A percentile compares a stretch with the other conserved stretches of the same genome.
These are phyloP conservation scores for Magnusiomyces clavatus DNA, from an alignment of 1,139 yeast genomes.

Conservation along the genomic window DNA sequence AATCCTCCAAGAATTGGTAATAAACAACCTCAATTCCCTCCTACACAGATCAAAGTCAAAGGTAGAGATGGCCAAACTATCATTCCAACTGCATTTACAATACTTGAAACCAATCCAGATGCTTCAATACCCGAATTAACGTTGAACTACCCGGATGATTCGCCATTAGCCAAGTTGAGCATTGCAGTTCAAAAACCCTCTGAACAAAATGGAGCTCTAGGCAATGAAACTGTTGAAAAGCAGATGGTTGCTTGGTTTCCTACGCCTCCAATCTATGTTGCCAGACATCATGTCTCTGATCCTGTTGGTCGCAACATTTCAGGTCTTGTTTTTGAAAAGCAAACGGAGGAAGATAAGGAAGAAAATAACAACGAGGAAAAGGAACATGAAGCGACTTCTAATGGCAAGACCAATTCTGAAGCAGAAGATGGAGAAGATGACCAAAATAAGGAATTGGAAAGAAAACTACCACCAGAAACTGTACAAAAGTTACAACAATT, in stretches of 20 bases:
- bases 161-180: conserved; percentile 7
- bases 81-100: conserved; percentile 2
- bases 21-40: conserved; percentile 5
- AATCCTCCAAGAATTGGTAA: neutral
- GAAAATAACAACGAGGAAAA: conserved; percentile 16
- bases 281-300: conserved; percentile 40
- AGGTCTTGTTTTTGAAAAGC: conserved; percentile 9
- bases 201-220: neutral
- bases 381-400: conserved; percentile 7
- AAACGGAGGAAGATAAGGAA: conserved; percentile 2
- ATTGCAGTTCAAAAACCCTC: conserved; percentile 9
- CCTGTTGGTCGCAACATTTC: conserved; percentile 18
- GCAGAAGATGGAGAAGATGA: conserved; percentile 11
- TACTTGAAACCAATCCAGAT: neutral
- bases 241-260: conserved; percentile 59
- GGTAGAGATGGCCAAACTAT: conserved; percentile 1
- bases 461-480: neutral
- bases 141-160: conserved; percentile 4
- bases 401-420: conserved; percentile 2
- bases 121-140: neutral
- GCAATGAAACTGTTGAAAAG: neutral
- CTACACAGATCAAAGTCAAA: neutral
- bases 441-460: too few relatives aligned
- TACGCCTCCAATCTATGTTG: conserved; percentile 62
- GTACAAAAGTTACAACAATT: conserved; percentile 21